phyloP scores from a whole-genome alignment of 768 basidiomycete genomes.

The Collybia sp. region DNA sequence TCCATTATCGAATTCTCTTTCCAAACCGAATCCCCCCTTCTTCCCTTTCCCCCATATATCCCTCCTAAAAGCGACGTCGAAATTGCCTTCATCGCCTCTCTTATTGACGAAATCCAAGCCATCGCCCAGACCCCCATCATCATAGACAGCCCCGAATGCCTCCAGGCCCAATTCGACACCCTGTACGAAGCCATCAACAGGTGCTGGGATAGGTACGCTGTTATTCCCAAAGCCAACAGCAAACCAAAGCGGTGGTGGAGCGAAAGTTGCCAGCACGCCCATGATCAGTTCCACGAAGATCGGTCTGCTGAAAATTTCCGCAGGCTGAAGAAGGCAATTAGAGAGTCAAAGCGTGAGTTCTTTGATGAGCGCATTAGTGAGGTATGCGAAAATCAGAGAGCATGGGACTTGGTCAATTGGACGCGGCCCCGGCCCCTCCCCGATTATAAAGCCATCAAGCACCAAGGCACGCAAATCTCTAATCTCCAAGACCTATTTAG shows the following conservation, averaged over 20 bases:
- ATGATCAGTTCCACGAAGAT: neutral
- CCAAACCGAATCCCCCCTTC: neutral
- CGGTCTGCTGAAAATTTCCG: neutral
- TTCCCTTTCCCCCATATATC: neutral
- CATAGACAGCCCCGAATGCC: too few species aligned
- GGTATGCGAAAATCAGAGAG: neutral
- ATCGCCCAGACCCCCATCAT: too few species aligned
- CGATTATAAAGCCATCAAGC: neutral
- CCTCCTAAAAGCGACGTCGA: neutral
- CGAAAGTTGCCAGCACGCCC: neutral
- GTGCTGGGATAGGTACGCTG: too few species aligned
- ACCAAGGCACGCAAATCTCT: neutral
- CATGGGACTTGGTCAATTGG: conserved; percentile 1
- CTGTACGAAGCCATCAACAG: too few species aligned
- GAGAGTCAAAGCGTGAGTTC: neutral
- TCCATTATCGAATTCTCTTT: neutral
- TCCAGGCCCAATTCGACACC: too few species aligned
- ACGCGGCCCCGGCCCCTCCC: neutral
- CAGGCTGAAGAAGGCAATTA: neutral
- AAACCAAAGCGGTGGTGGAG: too few species aligned
- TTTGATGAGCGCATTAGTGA: neutral
- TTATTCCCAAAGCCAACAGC: too few species aligned
- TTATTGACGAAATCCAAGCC: neutral
- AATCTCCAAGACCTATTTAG: neutral
- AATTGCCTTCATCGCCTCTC: neutral